Base-by-base conservation (phyloP, 2,329 filamentous ascomycete species). In the Sphaerulina populicola region DNA sequence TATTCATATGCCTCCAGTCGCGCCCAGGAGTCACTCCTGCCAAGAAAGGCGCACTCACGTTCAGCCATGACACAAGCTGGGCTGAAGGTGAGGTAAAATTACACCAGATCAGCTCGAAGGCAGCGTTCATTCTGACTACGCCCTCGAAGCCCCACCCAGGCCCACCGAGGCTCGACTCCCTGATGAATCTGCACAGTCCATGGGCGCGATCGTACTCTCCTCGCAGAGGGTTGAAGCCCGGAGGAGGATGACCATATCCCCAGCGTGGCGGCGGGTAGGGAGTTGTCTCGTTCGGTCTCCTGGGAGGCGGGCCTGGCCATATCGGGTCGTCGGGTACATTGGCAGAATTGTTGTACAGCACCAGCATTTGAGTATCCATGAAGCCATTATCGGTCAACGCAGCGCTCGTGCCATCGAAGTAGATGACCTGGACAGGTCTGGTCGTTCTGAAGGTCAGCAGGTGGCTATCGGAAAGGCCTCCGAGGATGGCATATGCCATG, bases 41-140 rank as follows among this genome's bases (percentile, higher is more conserved):
- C 5, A 40, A 11, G 29, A 33, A 21, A 2, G 74, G 74, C 12
- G 69, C 72, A 18, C 74, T 75, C 2, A 75, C 69, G 54, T 77
- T 75, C 12, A 74, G 53, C 51, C 70, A 69, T 39, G 67, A 71
- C 18, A 76, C 61, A 43, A 77, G 55, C 46, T 68, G 62, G 47
- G 75, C 56, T 14, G 69, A 73, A 8, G 69, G 68, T 49, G 71
- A 64, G 37, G 63, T 66, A 53, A 87, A 86, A 51, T 82, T 71
- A 61, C 83, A 86, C 42, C 82, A 71, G 43, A 86, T 82, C 41
- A 85, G 71, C 64, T 87, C 83, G 55, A 86, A 86, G 0, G 82
- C 83, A 11, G 77, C 74, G 61, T 87, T 83, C 74, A 81, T 81
- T 8, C 83, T 75, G 1, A 86, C 66, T 21, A 85, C 70, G 0